These are phyloP conservation scores for Kwoniella shivajii DNA, from an alignment of 1,284 basidiomycete genomes.

Conservation along the genomic window DNA sequence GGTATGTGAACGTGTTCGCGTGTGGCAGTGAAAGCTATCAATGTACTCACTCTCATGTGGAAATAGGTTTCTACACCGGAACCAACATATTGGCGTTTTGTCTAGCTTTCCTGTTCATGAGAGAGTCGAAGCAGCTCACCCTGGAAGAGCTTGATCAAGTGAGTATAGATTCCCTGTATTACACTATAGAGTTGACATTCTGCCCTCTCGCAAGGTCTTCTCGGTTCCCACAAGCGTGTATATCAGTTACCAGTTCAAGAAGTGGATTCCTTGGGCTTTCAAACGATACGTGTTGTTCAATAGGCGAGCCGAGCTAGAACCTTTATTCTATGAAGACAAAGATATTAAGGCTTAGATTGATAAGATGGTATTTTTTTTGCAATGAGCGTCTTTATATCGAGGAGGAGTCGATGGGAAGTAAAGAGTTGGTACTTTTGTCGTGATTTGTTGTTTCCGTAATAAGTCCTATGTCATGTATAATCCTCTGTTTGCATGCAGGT, in stretches of 20 bases:
- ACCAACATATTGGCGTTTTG: constrained; percentile 55
- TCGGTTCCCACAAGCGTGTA: constrained; percentile 33
- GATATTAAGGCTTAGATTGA: constrained; percentile 4
- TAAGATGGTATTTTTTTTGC: neutral
- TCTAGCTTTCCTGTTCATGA: constrained; percentile 11
- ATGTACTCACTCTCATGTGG: constrained; percentile 31
- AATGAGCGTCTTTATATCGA: too few species aligned
- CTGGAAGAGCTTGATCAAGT: constrained; percentile 23
- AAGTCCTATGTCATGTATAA: too few species aligned
- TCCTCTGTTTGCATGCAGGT: neutral
- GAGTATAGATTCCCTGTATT: constrained; percentile 48
- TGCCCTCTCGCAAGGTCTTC: constrained; percentile 28
- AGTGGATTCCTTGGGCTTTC: constrained; percentile 62
- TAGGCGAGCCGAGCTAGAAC: neutral
- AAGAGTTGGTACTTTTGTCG: too few species aligned
- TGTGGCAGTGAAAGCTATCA: too few species aligned
- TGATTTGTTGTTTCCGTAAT: too few species aligned
- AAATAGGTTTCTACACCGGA: constrained; percentile 47
- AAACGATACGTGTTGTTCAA: constrained; percentile 60
- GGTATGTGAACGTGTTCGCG: constrained; percentile 68
- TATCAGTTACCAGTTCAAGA: constrained; percentile 34
- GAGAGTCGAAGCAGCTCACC: constrained; percentile 12
- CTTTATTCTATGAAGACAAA: constrained; percentile 5
- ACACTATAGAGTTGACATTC: neutral
- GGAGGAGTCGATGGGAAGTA: too few species aligned